phyloP scores from a whole-genome alignment of 1,284 basidiomycete genomes.

The Microbotryomycetes sp. region DNA sequence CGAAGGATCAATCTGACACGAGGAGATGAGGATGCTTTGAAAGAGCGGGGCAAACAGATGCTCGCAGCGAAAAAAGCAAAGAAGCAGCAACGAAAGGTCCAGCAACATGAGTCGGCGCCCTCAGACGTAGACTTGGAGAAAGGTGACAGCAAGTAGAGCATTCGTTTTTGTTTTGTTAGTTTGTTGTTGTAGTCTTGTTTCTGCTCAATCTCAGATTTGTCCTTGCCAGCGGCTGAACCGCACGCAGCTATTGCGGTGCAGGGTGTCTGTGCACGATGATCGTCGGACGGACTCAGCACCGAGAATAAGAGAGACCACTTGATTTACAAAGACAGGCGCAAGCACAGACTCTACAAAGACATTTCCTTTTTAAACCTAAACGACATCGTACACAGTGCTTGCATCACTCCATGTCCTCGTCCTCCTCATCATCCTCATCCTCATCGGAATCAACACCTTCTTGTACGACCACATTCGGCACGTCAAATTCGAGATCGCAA shows the following conservation, averaged over 20 bases:
- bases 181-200: too few species aligned
- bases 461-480: constrained; percentile 71
- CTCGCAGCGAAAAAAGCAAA: constrained; percentile 29
- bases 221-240: too few species aligned
- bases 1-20: constrained; percentile 54
- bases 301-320: too few species aligned
- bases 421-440: constrained; percentile 43
- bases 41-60: constrained; percentile 43
- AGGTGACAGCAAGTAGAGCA: too few species aligned
- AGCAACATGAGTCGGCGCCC: not conserved
- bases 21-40: constrained; percentile 52
- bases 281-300: too few species aligned
- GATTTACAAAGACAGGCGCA: too few species aligned
- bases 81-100: constrained; percentile 19
- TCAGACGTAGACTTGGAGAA: constrained; percentile 7
- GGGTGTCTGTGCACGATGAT: too few species aligned
- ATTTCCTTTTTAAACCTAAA: not conserved
- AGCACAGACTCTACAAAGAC: not conserved
- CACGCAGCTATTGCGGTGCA: too few species aligned
- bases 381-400: not conserved
- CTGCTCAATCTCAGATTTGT: too few species aligned
- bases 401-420: constrained; percentile 54
- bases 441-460: constrained; percentile 80
- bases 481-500: constrained; percentile 71
- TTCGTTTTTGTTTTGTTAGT: too few species aligned